Conservation (phyloP, 1,139 yeast species). For the Geotrichum fermentans region DNA sequence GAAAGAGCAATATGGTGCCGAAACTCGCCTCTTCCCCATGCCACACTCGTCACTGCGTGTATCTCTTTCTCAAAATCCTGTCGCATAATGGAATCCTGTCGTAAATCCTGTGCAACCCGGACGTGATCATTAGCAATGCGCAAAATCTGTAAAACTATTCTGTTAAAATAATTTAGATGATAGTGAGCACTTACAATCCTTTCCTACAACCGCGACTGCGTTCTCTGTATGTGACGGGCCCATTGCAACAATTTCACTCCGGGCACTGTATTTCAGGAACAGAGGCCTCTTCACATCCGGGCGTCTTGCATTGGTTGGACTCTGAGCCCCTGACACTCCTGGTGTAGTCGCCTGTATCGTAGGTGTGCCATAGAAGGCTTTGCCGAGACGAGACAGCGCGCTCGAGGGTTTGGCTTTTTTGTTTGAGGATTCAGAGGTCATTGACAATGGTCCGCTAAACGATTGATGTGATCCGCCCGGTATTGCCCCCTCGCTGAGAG, state of each 20-base stretch:
- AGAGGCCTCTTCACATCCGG: not conserved
- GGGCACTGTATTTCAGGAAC: conserved; percentile 23
- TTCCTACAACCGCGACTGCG: conserved; percentile 35
- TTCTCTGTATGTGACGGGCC: conserved; percentile 30
- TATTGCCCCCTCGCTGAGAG: too few species aligned
- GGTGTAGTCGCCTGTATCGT: not conserved
- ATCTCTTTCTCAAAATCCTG: conserved; percentile 33
- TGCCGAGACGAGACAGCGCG: conserved; percentile 34
- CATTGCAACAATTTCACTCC: conserved; percentile 33
- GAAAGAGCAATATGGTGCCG: conserved; percentile 31
- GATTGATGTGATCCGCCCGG: too few species aligned
- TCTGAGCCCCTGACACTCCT: too few species aligned
- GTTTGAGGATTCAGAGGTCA: too few species aligned
- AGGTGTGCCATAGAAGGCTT: conserved; percentile 28
- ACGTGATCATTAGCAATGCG: conserved; percentile 24
- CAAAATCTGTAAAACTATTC: conserved; percentile 31
- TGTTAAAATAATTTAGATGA: conserved; percentile 7
- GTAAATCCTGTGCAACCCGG: conserved; percentile 23
- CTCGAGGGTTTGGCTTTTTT: conserved; percentile 30
- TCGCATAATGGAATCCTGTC: conserved; percentile 25
- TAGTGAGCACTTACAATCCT: conserved; percentile 26
- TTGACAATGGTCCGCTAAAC: too few species aligned
- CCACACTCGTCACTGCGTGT: conserved; percentile 36
- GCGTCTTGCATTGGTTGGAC: too few species aligned
- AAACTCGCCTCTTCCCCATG: conserved; percentile 36